These are phyloP conservation scores for Cytospora chrysosperma DNA, from an alignment of 2,329 filamentous ascomycete genomes.

Conservation along the genomic window DNA sequence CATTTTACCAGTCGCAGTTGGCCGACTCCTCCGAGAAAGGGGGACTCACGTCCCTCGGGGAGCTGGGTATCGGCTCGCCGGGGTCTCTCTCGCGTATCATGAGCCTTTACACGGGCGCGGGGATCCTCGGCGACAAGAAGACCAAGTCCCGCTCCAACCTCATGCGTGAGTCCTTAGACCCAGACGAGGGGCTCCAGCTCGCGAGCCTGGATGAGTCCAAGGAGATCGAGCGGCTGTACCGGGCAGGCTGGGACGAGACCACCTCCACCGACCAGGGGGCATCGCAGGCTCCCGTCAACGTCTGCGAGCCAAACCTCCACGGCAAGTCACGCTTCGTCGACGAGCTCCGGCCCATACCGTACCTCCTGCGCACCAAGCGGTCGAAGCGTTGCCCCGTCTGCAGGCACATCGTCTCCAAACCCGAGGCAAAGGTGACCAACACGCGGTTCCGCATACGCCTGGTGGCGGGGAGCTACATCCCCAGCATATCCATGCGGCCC, in stretches of 20 bases:
- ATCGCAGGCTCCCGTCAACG: conserved; percentile 38
- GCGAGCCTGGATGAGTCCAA: conserved; percentile 60
- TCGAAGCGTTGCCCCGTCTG: conserved; percentile 91
- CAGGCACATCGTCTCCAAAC: conserved; percentile 92
- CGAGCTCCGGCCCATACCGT: conserved; percentile 77
- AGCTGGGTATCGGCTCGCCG: conserved; percentile 69
- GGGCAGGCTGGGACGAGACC: conserved; percentile 64
- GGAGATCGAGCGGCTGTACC: conserved; percentile 59
- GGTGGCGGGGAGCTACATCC: conserved; percentile 85
- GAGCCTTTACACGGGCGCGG: conserved; percentile 76
- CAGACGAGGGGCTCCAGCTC: conserved; percentile 69
- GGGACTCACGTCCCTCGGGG: conserved; percentile 45
- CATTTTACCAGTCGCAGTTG: conserved; percentile 81
- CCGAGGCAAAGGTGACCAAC: conserved; percentile 84
- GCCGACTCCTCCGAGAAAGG: conserved; percentile 52
- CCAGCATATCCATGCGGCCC: conserved; percentile 71
- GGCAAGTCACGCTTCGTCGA: conserved; percentile 60
- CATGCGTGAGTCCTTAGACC: conserved; percentile 76
- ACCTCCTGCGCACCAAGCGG: conserved; percentile 84
- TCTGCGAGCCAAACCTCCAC: conserved; percentile 45
- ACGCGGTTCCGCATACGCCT: conserved; percentile 91
- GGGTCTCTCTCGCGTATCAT: conserved; percentile 84
- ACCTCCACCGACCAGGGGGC: conserved; percentile 49
- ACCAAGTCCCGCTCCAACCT: conserved; percentile 64
- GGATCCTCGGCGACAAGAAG: conserved; percentile 58